These are phyloP conservation scores for Maudiozyma saulgeensis DNA, from an alignment of 805 yeast species.

Conservation along the genomic window DNA sequence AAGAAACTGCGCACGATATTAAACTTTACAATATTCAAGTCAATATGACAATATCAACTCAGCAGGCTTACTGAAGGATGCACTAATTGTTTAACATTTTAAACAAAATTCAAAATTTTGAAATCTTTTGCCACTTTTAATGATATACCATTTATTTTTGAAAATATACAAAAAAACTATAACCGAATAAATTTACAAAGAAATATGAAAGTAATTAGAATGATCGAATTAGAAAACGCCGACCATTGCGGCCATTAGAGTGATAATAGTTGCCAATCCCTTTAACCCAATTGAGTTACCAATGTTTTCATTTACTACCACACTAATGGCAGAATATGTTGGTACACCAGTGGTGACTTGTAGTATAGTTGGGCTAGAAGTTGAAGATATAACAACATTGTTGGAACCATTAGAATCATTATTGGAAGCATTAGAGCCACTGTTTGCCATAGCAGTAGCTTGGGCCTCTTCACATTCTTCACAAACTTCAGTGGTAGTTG, in stretches of 20 bases:
- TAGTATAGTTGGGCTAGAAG: neutral
- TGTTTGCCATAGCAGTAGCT: neutral
- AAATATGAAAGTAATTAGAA: neutral
- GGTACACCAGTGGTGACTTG: neutral
- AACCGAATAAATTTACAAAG: neutral
- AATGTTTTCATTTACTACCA: constrained; percentile 1
- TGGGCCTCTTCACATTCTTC: neutral
- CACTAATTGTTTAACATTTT: too few relatives aligned
- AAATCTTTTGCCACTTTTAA: too few relatives aligned
- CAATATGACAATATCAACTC: too few relatives aligned
- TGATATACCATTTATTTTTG: too few relatives aligned
- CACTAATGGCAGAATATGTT: neutral
- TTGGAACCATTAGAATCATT: constrained; percentile 1
- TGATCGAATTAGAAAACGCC: neutral
- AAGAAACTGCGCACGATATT: too few relatives aligned
- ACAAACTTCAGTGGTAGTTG: constrained; percentile 1
- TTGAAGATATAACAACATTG: neutral
- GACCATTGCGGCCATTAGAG: neutral
- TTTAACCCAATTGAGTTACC: neutral
- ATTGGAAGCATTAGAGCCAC: constrained; percentile 1
- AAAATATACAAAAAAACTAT: too few relatives aligned
- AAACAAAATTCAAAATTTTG: too few relatives aligned
- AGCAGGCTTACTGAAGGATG: too few relatives aligned
- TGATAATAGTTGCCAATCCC: neutral
- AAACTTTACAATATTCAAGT: too few relatives aligned